Base-by-base conservation (phyloP, 2,329 filamentous ascomycete species). In the Calonectria pauciramosa region DNA sequence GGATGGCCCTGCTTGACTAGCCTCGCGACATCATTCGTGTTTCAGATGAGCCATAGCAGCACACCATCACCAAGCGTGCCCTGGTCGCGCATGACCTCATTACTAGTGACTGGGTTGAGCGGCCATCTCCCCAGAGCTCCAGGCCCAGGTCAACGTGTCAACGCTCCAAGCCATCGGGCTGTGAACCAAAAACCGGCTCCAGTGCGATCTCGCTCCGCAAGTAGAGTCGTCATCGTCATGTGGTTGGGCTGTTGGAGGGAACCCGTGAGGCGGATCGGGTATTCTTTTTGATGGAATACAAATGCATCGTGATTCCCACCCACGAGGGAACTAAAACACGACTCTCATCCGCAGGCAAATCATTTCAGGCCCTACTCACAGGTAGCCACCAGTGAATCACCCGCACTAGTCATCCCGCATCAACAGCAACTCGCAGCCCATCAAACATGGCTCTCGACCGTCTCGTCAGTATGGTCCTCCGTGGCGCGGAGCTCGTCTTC, bases 401-500 rank as follows among this genome's bases (percentile, higher is more conserved):
- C 34, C 13, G 26, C 34, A 41, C 56, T 14, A 26, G 51, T 18
- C 30, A n/a, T 38, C 26, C 54, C 38, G 28, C 34, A 41, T 44
- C 26, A 44, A 23, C 26, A 49, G 34, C 32, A 52, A 41, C 38
- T 41, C 28, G 28, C 23, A 28, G 28, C 28, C 36, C 30, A 68
- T 20, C 44, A 41, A 80, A 67, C 75, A 87, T 86, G 85, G 85
- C 84, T 71, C 75, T 87, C 66, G 84, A 86, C 72, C 85, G 86
- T 63, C 78, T 88, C 70, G 80, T 87, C 73, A 86, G 84, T 74
- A 79, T 86, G 72, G 70, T 84, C 59, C 82, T 87, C 60, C 86
- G 86, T 34, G 79, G 81, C 36, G 84, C 85, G 23, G 82, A 95
- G 86, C 89, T 96, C 76, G 91, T 88, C 80, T 95, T 94, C 82